Conservation (phyloP, 345 rosid species). For the Abelmoschus esculentus region DNA sequence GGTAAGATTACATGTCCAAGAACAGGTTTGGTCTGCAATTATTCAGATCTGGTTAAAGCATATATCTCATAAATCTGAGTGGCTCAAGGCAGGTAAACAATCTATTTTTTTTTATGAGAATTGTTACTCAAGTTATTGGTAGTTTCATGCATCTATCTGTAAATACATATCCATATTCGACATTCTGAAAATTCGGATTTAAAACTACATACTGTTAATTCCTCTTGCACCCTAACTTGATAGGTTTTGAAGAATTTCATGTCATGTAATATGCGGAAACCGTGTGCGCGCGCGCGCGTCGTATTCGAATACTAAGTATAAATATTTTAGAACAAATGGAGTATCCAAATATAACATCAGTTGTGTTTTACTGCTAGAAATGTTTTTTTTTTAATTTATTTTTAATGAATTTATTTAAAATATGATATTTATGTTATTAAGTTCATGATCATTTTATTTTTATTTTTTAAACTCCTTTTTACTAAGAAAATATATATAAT, state of each 20-base stretch:
- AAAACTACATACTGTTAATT: neutral
- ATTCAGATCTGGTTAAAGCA: constrained; percentile 77
- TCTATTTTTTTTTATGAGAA: neutral
- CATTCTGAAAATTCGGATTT: neutral
- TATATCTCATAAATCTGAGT: constrained; percentile 51
- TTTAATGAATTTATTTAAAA: too few species aligned
- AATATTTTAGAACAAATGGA: too few species aligned
- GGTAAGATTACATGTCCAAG: constrained; percentile 85
- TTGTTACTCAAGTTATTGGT: neutral
- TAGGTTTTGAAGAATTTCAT: neutral
- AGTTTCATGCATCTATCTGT: neutral
- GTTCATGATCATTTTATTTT: too few species aligned
- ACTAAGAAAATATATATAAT: too few species aligned
- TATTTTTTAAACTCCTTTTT: too few species aligned
- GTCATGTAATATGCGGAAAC: too few species aligned
- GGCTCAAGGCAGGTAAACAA: neutral
- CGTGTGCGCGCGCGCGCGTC: too few species aligned
- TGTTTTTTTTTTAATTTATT: too few species aligned
- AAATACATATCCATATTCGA: neutral
- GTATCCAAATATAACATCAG: too few species aligned
- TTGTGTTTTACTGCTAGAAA: too few species aligned
- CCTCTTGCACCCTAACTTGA: neutral
- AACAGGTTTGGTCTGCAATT: constrained; percentile 55
- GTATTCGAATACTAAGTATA: too few species aligned
- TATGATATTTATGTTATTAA: too few species aligned